Base-by-base conservation (phyloP, 192 early-diverging fungal genomes). In the Mortierella claussenii region DNA sequence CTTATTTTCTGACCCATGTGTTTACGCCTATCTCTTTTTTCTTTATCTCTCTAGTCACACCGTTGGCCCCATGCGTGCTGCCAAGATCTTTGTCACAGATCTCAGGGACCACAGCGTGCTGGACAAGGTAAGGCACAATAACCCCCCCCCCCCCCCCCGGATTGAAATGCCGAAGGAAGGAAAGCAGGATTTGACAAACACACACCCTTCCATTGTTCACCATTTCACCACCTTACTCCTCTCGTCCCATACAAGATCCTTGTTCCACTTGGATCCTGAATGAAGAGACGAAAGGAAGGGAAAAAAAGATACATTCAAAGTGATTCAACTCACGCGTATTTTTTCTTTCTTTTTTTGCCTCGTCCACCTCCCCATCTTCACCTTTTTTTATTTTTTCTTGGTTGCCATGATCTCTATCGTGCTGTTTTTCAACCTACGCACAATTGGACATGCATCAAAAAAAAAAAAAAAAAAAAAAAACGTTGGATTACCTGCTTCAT, bases 1-100 rank as follows among this genome's bases (percentile, higher is more conserved):
- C 8, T 42, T 42, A 42, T 42, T 42, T 42, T 42, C 17, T 42
- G 40, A n/a, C n/a, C n/a, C n/a, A n/a, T n/a, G n/a, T n/a, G n/a
- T n/a, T n/a, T n/a, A n/a, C n/a, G n/a, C n/a, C n/a, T n/a, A n/a
- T n/a, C n/a, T n/a, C n/a, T n/a, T n/a, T n/a, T n/a, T n/a, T n/a
- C n/a, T n/a, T n/a, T n/a, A n/a, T 15, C 28, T n/a, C 13, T 45
- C 1, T 79, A 82, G 92, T 60, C 90, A 95, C 68, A 93, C 92
- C 1, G 95, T 98, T 24, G 97, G 97, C n/a, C 97, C 97, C 15
- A 98, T 98, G 97, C 89, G 97, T 26, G 95, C 97, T 10, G 93
- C 95, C 26, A 94, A 93, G 78, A 96, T 96, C 52, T 98, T 98
- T 85, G 87, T 95, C 27, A 86, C 89, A 59, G 97, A 98, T 57